Evolutionary conservation across 2,329 filamentous ascomycete genomes (phyloP), one percentile per base, ranked within the genome.

Genomic region (Cladosporium velox): DNA sequence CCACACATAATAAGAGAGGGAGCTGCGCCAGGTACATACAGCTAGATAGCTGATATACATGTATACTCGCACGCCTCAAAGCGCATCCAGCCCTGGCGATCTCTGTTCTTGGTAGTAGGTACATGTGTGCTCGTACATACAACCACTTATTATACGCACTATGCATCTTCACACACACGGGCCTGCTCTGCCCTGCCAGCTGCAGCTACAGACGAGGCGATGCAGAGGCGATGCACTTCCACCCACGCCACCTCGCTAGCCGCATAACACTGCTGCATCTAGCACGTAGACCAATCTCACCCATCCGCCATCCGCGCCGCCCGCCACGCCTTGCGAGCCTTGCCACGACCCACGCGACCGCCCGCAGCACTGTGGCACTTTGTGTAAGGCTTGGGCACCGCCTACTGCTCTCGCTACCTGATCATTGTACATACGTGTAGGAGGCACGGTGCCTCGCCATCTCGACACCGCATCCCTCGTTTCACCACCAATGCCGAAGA

Each of bases 321-420:
- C 52, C 52, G 52, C 51, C 51, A 12, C 10, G 41, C 41, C 41
- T n/a, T 44, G 18, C 54, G 30, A 35, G 54, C 32, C 21, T 26
- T 38, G 41, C 38, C 38, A 26, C 26, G 58, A 35, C 44, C 41
- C 59, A 61, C 41, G 59, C 59, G 41, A 34, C 59, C 59, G 41
- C 59, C 41, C 44, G 41, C 44, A 51, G 18, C 41, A 18, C 47
- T 26, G 7, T 58, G n/a, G n/a, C 34, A 38, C 10, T 12, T 28
- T 59, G 38, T 59, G 35, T 18, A 59, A 15, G 34, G 32, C 26
- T 54, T n/a, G 26, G 52, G 52, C 52, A 55, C 52, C n/a, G 52
- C 52, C 28, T 54, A 32, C 52, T 38, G 30, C 32, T 32, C 21
- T 52, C 26, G 49, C 49, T 28, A 52, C 49, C 28, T 2, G 14